These are phyloP conservation scores for Cyclotella distinguenda DNA, from an alignment of 108 stramenopile genomes.

Conservation along the genomic window DNA sequence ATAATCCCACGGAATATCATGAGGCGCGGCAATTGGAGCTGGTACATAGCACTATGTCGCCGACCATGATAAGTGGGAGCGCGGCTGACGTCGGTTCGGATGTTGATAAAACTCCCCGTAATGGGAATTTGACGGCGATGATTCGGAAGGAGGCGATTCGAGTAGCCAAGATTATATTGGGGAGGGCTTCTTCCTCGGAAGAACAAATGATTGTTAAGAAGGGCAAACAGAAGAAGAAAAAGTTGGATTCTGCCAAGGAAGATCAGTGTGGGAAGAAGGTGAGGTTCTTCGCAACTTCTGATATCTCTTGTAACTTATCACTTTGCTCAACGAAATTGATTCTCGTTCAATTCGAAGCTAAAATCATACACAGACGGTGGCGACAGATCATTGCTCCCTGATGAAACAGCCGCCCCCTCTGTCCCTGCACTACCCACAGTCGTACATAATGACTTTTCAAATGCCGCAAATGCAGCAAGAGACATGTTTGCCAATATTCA, in stretches of 20 bases:
- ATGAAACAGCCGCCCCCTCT: too few species aligned
- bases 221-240: neutral
- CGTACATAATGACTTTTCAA: too few species aligned
- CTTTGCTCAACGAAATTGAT: too few species aligned
- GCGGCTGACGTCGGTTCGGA: too few species aligned
- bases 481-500: too few species aligned
- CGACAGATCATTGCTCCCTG: too few species aligned
- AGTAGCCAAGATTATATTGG: constrained; percentile 12
- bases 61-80: neutral
- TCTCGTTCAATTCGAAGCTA: neutral
- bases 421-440: too few species aligned
- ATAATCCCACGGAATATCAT: constrained; percentile 1
- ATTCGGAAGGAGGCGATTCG: constrained; percentile 22
- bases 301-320: too few species aligned
- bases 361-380: too few species aligned
- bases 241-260: neutral
- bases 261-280: neutral
- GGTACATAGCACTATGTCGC: neutral
- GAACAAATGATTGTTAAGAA: neutral
- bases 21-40: constrained; percentile 11
- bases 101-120: neutral
- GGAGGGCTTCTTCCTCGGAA: neutral
- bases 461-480: too few species aligned
- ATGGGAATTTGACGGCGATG: neutral
- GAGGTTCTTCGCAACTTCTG: neutral